A percentile compares a stretch with the other conserved stretches of the same genome.
phyloP scores from a whole-genome alignment of 2,329 filamentous ascomycete genomes.

The Exophiala alcalophila region DNA sequence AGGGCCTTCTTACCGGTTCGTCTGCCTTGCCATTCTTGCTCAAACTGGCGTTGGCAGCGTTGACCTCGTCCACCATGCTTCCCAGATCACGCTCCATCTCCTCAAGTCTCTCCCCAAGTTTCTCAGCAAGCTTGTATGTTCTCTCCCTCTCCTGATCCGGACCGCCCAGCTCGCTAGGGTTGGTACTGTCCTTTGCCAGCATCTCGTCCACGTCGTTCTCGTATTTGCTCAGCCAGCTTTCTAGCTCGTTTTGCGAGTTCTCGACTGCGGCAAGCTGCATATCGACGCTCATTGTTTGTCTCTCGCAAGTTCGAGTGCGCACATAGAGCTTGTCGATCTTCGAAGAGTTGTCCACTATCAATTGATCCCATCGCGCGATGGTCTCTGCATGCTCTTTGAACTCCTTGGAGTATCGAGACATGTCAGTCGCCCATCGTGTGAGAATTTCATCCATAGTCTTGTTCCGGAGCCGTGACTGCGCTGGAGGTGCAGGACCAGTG shows the following conservation, averaged over 20 bases:
- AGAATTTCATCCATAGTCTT: conserved; percentile 99
- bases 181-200: conserved; percentile 57
- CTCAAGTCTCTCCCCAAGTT: conserved; percentile 82
- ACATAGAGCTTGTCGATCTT: conserved; percentile 93
- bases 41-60: conserved; percentile 81
- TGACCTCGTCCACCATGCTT: conserved; percentile 98
- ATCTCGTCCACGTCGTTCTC: conserved; percentile 88
- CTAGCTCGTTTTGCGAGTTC: conserved; percentile 86
- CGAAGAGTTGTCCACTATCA: conserved; percentile 88
- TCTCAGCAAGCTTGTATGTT: conserved; percentile 92
- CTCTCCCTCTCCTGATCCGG: conserved; percentile 94
- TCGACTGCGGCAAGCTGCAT: conserved; percentile 86
- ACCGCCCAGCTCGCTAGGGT: conserved; percentile 70
- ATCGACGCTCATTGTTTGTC: conserved; percentile 90
- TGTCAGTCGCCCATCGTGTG: conserved; percentile 90
- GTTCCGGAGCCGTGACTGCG: conserved; percentile 86
- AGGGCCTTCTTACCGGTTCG: conserved; percentile 66
- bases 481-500: conserved; percentile 72
- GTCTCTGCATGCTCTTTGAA: conserved; percentile 88
- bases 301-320: conserved; percentile 88
- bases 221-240: conserved; percentile 83
- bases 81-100: conserved; percentile 90
- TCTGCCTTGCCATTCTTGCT: conserved; percentile 86
- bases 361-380: conserved; percentile 85
- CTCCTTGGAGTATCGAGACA: conserved; percentile 94